Base-by-base conservation (phyloP, 2,329 filamentous ascomycete genomes). In the Tolypocladium tropicale region DNA sequence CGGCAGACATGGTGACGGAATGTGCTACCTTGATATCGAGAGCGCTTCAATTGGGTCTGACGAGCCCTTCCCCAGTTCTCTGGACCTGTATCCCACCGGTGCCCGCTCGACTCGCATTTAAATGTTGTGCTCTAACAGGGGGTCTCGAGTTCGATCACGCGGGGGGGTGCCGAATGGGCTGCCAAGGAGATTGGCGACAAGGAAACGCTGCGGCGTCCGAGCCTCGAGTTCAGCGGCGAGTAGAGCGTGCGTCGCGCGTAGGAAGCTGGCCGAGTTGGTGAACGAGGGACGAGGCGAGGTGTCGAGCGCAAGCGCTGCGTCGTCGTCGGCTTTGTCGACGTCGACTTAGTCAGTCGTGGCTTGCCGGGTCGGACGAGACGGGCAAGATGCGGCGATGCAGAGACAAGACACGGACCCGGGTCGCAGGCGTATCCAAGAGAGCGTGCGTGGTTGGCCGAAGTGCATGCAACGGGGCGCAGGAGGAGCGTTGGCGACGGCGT, bases 1-100 rank as follows among this genome's bases (percentile, higher is more conserved):
- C 67, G 50, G 66, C 60, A 60, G 69, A 67, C 69, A 71, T 71
- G 58, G 33, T 62, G 48, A 46, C 51, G 30, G 30, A 37, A 14
- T 34, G 39, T 46, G 32, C 53, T 59, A 57, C 57, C 51, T 56
- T 54, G 53, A 58, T 33, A 58, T 43, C 32, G 43, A 48, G 30
- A 51, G 37, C 14, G 37, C 39, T 50, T 57, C 59, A 63, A 61
- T 64, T 64, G 60, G 55, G 48, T 58, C 50, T 55, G 49, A 58
- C 46, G 43, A 46, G 33, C 55, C 54, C 59, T 59, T 59, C 56
- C 60, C 59, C 58, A 53, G 51, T 57, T 61, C 39, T 56, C 58
- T 54, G 57, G 59, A 53, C 55, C 53, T 61, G 46, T 49, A 57
- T 60, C 54, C 52, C 57, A 43, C 53, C 57, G 39, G 48, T 54